These are phyloP conservation scores for Xanthoceras sorbifolium DNA, from an alignment of 345 rosid species.

Conservation along the genomic window DNA sequence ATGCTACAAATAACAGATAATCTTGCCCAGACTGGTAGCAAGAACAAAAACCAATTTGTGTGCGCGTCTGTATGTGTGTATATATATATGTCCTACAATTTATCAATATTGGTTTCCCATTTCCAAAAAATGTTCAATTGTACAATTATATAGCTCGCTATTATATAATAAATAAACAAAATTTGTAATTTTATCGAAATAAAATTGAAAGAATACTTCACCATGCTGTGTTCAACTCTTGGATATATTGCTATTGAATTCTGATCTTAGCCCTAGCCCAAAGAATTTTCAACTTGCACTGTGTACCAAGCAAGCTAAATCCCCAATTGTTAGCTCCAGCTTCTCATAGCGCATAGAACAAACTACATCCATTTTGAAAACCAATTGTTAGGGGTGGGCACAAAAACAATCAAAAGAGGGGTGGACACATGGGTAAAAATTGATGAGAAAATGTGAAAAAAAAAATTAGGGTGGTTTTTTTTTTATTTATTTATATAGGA, in stretches of 20 bases:
- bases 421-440: too few species aligned
- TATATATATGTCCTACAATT: neutral
- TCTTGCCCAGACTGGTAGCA: neutral
- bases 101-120: neutral
- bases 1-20: neutral
- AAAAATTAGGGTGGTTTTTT: too few species aligned
- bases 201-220: constrained; percentile 6
- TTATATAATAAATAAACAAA: neutral
- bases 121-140: neutral
- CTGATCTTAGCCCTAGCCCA: constrained; percentile 5
- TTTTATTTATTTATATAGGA: too few species aligned
- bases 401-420: too few species aligned
- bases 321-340: constrained; percentile 8
- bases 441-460: too few species aligned
- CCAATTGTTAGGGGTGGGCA: too few species aligned
- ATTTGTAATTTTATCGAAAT: neutral
- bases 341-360: constrained; percentile 14
- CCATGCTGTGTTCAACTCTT: neutral
- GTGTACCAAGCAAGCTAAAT: neutral
- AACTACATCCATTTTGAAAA: neutral
- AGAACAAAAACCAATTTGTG: too few species aligned
- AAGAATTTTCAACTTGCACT: neutral
- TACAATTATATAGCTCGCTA: neutral
- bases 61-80: too few species aligned
- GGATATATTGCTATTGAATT: neutral